These are phyloP conservation scores for Nemania bipapillata DNA, from an alignment of 2,329 filamentous ascomycete genomes.

Conservation along the genomic window DNA sequence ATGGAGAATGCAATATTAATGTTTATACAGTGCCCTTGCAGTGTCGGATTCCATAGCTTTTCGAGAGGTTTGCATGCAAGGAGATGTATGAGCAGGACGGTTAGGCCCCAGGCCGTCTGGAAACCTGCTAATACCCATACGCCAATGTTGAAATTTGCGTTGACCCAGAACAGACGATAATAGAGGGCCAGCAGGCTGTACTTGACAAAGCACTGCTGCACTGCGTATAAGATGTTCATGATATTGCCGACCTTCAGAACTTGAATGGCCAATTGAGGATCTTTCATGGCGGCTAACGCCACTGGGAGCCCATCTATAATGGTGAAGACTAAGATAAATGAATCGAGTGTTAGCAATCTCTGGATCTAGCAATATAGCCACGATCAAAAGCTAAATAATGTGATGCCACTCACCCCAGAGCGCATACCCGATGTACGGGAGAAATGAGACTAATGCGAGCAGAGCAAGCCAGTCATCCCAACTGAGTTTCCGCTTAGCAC, in stretches of 20 bases:
- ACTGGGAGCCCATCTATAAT: too few species aligned
- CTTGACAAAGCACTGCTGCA: neutral
- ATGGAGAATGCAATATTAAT: neutral
- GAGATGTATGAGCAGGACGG: neutral
- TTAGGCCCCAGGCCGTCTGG: neutral
- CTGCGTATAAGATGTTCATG: neutral
- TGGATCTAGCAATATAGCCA: too few species aligned
- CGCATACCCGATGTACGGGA: neutral
- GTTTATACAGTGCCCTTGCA: neutral
- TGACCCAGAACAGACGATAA: neutral
- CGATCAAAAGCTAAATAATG: too few species aligned
- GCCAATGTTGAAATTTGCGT: neutral
- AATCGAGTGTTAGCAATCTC: too few species aligned
- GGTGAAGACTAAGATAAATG: too few species aligned
- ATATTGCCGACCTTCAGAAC: neutral
- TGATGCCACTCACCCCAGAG: neutral
- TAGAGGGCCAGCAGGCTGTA: neutral
- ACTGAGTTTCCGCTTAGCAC: neutral
- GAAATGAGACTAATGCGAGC: neutral
- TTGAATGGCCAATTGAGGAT: too few species aligned
- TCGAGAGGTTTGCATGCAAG: neutral
- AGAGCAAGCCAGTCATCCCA: neutral
- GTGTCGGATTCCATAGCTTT: neutral
- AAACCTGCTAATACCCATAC: neutral
- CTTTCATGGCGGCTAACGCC: too few species aligned